Percentiles rank a stretch among this genome's conserved stretches.
Conservation (phyloP, 768 basidiomycete genomes). For the Serendipita sp. region DNA sequence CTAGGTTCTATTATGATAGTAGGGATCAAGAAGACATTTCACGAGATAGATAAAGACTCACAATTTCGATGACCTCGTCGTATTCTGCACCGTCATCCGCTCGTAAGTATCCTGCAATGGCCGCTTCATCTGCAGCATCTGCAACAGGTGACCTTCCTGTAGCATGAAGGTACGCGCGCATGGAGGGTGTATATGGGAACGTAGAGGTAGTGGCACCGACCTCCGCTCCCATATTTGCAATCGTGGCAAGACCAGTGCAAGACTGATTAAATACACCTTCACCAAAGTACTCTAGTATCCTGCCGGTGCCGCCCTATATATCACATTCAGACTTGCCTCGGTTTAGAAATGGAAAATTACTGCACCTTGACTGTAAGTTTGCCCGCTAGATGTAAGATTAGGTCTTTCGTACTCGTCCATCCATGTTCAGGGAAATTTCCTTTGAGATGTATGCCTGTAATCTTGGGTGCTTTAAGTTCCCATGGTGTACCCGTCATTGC, state of each 20-base stretch:
- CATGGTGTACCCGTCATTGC: slow-evolving; percentile 97
- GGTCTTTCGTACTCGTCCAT: slow-evolving; percentile 92
- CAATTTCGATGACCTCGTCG: slow-evolving; percentile 87
- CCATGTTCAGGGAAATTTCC: slow-evolving; percentile 53
- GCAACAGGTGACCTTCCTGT: slow-evolving; percentile 82
- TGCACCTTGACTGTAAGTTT: slow-evolving; percentile 81
- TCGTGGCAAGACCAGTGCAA: slow-evolving; percentile 87
- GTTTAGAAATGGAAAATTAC: slow-evolving; percentile 7
- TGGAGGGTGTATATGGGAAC: slow-evolving; percentile 85
- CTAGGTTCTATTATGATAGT: slow-evolving; percentile 49
- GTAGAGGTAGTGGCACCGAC: slow-evolving; percentile 99
- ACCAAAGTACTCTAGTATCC: slow-evolving; percentile 93
- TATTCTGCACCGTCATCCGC: slow-evolving; percentile 85
- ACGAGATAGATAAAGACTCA: slow-evolving; percentile 22
- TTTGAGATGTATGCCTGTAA: slow-evolving; percentile 72
- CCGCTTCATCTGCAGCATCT: slow-evolving; percentile 69
- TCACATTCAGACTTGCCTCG: background rate
- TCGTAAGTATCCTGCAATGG: slow-evolving; percentile 53
- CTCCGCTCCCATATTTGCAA: slow-evolving; percentile 99
- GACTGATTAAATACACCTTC: slow-evolving; percentile 79
- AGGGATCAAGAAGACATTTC: background rate
- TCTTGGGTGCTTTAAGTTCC: slow-evolving; percentile 85
- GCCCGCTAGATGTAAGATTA: slow-evolving; percentile 88
- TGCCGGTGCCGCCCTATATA: slow-evolving; percentile 79
- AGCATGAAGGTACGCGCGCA: slow-evolving; percentile 78